Evolutionary conservation across 345 rosid genomes (phyloP).

Genomic region (Gossypium thurberi): DNA sequence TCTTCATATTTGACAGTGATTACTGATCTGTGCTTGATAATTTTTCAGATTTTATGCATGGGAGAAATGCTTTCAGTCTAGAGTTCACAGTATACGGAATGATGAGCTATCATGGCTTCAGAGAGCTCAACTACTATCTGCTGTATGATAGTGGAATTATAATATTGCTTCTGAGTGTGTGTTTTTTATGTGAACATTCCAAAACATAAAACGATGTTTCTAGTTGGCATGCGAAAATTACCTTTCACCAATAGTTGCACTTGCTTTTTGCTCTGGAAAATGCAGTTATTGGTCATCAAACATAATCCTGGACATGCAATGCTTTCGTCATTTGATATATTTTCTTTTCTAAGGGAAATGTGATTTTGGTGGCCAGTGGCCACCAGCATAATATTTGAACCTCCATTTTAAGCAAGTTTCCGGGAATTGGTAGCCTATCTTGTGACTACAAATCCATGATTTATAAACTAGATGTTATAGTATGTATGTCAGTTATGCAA

Average conservation of each 20-base stretch:
- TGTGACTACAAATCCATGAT: not conserved
- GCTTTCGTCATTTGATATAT: not conserved
- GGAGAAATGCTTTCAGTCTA: constrained; percentile 85
- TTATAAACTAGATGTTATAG: not conserved
- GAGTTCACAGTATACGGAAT: constrained; percentile 55
- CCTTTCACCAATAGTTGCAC: not conserved
- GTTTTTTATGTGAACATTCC: not conserved
- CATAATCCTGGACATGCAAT: not conserved
- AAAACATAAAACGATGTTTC: not conserved
- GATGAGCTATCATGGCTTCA: constrained; percentile 91
- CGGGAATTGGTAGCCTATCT: not conserved
- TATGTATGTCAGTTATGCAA: not conserved
- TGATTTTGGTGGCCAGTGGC: not conserved
- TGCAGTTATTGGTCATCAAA: not conserved
- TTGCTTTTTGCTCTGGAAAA: not conserved
- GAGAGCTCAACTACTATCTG: constrained; percentile 68
- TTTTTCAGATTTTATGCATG: constrained; percentile 82
- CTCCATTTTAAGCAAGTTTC: not conserved
- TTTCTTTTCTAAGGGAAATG: not conserved
- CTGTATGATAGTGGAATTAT: constrained; percentile 41
- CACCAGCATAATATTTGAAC: not conserved
- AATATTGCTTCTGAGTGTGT: not conserved
- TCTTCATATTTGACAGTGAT: constrained; percentile 1
- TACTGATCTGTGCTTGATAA: constrained; percentile 6
- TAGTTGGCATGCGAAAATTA: not conserved